phyloP scores from a whole-genome alignment of 306 rosid genomes.

The Prunus mira region DNA sequence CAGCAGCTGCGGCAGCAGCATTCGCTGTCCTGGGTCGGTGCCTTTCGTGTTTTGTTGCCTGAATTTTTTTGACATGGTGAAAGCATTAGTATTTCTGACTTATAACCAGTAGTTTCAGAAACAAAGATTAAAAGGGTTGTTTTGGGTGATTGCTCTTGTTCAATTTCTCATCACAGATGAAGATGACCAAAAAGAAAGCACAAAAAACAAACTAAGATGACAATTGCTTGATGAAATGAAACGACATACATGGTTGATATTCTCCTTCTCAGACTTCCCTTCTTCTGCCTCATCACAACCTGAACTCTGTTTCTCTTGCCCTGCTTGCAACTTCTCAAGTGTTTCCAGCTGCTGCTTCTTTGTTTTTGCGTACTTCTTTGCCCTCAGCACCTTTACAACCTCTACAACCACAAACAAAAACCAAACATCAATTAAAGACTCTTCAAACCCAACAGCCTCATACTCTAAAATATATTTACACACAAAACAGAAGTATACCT shows the following conservation, averaged over 20 bases:
- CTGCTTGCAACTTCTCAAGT: conserved; percentile 27
- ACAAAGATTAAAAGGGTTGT: neutral
- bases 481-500: conserved; percentile 32
- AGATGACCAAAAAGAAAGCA: too few species aligned
- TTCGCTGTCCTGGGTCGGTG: conserved; percentile 44
- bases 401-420: conserved; percentile 43
- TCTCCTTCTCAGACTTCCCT: conserved; percentile 32
- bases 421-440: neutral
- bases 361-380: conserved; percentile 75
- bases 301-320: conserved; percentile 31
- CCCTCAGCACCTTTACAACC: conserved; percentile 83
- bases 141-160: neutral
- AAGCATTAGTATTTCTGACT: neutral
- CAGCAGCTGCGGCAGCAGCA: conserved; percentile 42
- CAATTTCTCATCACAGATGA: too few species aligned
- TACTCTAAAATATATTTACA: neutral
- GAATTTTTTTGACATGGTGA: conserved; percentile 21
- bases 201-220: neutral
- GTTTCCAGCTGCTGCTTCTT: conserved; percentile 53
- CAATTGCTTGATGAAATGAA: conserved; percentile 4
- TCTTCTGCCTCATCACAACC: conserved; percentile 40
- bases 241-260: conserved; percentile 50
- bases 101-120: neutral
- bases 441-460: neutral
- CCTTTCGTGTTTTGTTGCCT: conserved; percentile 66